Evolutionary conservation across 2,329 filamentous ascomycete species (phyloP).

Genomic region (Pseudogymnoascus sp.): DNA sequence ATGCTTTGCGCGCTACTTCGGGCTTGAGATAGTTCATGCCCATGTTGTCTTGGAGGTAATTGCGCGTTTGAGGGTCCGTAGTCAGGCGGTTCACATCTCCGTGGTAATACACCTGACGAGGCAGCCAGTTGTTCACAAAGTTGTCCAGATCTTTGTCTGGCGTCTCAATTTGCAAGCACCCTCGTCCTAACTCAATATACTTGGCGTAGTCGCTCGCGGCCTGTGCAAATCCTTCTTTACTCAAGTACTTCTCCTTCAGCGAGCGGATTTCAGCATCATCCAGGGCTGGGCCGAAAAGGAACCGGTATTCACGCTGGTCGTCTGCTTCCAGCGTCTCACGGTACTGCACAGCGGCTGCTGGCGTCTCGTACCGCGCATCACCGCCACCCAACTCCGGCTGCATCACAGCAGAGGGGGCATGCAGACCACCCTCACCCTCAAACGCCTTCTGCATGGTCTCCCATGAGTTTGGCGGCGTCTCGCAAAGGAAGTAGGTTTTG

Average conservation of each 20-base stretch:
- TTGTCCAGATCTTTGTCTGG: conserved; percentile 49
- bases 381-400: conserved; percentile 35
- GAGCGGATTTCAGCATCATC: conserved; percentile 42
- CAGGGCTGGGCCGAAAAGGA: conserved; percentile 47
- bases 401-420: conserved; percentile 40
- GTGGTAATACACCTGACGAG: conserved; percentile 51
- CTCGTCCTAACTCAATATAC: conserved; percentile 44
- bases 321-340: conserved; percentile 33
- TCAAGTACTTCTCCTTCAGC: conserved; percentile 42
- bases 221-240: conserved; percentile 40
- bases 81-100: conserved; percentile 52
- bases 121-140: conserved; percentile 52
- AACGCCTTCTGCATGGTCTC: conserved; percentile 46
- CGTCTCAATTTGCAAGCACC: conserved; percentile 45
- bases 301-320: conserved; percentile 42
- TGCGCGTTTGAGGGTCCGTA: conserved; percentile 51
- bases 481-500: conserved; percentile 50
- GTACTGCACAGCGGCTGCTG: conserved; percentile 47
- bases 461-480: conserved; percentile 43
- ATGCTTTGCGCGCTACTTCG: conserved; percentile 39
- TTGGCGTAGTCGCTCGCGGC: conserved; percentile 40
- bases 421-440: conserved; percentile 48
- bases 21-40: conserved; percentile 52
- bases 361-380: conserved; percentile 49
- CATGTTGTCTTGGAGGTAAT: conserved; percentile 55